Conservation (phyloP, 2,329 filamentous ascomycete genomes). For the Microascus cirrosus region DNA sequence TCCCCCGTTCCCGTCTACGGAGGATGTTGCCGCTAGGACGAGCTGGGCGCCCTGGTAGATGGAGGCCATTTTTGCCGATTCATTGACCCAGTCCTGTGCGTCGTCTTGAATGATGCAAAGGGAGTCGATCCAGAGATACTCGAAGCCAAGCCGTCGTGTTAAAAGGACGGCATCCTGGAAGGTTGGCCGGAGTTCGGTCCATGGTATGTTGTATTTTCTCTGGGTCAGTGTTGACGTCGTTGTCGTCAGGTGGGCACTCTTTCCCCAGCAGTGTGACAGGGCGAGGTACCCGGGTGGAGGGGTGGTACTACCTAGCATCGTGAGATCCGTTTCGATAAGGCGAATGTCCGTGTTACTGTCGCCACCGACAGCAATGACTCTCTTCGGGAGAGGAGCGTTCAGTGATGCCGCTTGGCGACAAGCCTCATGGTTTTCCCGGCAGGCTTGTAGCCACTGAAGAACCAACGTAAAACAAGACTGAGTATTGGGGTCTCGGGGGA, state of each 20-base stretch:
- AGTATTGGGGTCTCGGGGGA: background rate
- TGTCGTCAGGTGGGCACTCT: background rate
- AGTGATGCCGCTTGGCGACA: background rate
- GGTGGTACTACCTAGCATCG: background rate
- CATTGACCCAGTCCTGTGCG: slow-evolving; percentile 6
- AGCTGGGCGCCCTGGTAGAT: slow-evolving; percentile 8
- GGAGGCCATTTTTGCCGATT: slow-evolving; percentile 8
- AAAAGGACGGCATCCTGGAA: slow-evolving; percentile 8
- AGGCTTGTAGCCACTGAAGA: background rate
- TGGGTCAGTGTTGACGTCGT: background rate
- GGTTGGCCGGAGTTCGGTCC: slow-evolving; percentile 6
- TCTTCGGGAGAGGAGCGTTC: background rate
- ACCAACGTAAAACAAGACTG: background rate
- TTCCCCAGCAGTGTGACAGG: slow-evolving; percentile 8
- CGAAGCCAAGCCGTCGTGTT: slow-evolving; percentile 1
- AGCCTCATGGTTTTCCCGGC: background rate
- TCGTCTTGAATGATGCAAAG: slow-evolving; percentile 10
- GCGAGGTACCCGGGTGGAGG: slow-evolving; percentile 1
- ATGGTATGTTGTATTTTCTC: background rate
- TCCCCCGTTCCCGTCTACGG: slow-evolving; percentile 5
- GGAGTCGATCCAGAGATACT: slow-evolving; percentile 10
- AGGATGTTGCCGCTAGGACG: slow-evolving; percentile 7
- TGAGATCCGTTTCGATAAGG: background rate
- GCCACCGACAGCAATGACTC: background rate
- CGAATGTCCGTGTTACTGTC: background rate